Evolutionary conservation across 164 flowering plant genomes (phyloP).

Genomic region (Nelumbo lutea): DNA sequence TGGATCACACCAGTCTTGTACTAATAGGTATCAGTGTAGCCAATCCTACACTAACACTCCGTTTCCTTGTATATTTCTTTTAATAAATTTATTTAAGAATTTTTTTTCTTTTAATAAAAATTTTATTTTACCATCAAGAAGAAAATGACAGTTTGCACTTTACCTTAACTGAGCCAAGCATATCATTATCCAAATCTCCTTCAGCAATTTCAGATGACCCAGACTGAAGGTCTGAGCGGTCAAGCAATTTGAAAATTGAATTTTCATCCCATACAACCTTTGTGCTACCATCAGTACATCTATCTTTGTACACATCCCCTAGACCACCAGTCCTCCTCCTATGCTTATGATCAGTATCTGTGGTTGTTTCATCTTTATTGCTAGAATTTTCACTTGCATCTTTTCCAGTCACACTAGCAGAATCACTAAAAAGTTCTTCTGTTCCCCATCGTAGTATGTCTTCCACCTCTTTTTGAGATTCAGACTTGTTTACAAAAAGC

Average conservation of each 20-base stretch:
- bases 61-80: too few relatives aligned
- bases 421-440: constrained; percentile 85
- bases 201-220: constrained; percentile 56
- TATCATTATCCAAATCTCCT: constrained; percentile 79
- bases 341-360: constrained; percentile 56
- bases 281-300: constrained; percentile 69
- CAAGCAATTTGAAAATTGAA: constrained; percentile 80
- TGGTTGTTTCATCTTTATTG: constrained; percentile 41
- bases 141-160: not conserved
- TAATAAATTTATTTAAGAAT: too few relatives aligned
- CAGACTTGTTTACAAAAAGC: constrained; percentile 95
- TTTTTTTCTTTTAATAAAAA: too few relatives aligned
- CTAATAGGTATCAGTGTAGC: too few relatives aligned
- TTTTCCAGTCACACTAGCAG: constrained; percentile 38
- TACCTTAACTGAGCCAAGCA: constrained; percentile 99
- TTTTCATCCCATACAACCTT: constrained; percentile 92
- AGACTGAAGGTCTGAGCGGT: constrained; percentile 71
- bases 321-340: constrained; percentile 75
- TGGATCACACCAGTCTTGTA: too few relatives aligned
- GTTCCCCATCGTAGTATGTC: constrained; percentile 98
- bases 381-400: constrained; percentile 40
- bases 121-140: too few relatives aligned
- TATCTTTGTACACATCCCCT: constrained; percentile 93
- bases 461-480: constrained; percentile 94
- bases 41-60: too few relatives aligned